A percentile compares a stretch with the other conserved stretches of the same genome.
These are phyloP conservation scores for Macrophomina pseudophaseolina DNA, from an alignment of 2,329 filamentous ascomycete species.

Conservation along the genomic window DNA sequence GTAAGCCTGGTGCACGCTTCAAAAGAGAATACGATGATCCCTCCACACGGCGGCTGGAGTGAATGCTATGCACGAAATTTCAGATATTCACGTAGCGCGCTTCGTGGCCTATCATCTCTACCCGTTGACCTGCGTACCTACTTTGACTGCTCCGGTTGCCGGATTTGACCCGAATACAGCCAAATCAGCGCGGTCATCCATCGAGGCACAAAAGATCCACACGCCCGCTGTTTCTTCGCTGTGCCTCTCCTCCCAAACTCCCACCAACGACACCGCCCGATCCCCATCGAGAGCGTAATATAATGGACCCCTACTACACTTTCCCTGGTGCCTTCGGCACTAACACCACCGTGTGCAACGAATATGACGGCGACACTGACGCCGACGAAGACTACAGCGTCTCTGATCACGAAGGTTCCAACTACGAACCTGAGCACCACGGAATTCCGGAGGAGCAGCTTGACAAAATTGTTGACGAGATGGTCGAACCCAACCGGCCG, in stretches of 20 bases:
- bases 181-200: too few relatives aligned
- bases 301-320: not conserved
- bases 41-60: too few relatives aligned
- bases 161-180: too few relatives aligned
- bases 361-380: not conserved
- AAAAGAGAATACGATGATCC: too few relatives aligned
- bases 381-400: slow-evolving; percentile 35
- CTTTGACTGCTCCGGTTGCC: too few relatives aligned
- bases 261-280: too few relatives aligned
- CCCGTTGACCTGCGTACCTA: too few relatives aligned
- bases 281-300: not conserved
- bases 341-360: not conserved
- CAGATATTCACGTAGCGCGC: too few relatives aligned
- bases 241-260: not conserved
- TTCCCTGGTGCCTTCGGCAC: not conserved
- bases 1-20: too few relatives aligned
- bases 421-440: slow-evolving; percentile 37
- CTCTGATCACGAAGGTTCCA: slow-evolving; percentile 31
- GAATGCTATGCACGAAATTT: too few relatives aligned
- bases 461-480: not conserved
- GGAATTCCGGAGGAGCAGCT: not conserved
- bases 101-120: too few relatives aligned
- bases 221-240: not conserved
- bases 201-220: too few relatives aligned
- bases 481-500: not conserved